Evolutionary conservation across 371 early-diverging fungal genomes (phyloP), one percentile per base, ranked within the genome.

Genomic region (Chytridiales sp.): DNA sequence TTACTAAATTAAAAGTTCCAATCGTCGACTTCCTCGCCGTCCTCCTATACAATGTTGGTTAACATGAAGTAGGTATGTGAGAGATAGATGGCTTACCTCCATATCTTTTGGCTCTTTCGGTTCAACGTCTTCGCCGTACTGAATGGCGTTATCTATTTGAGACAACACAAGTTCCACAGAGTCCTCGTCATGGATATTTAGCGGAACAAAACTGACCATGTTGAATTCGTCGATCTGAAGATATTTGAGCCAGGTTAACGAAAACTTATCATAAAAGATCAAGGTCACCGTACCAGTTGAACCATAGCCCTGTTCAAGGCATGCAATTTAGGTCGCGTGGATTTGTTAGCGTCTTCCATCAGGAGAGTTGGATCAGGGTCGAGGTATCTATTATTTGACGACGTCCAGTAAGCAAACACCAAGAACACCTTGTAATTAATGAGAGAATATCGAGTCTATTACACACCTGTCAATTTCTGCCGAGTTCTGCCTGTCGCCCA

Each of bases 71-170:
- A n/a, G n/a, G n/a, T n/a, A n/a, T n/a, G n/a, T n/a, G n/a, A n/a
- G n/a, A n/a, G n/a, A n/a, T n/a, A n/a, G n/a, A n/a, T n/a, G n/a
- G n/a, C n/a, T n/a, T n/a, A n/a, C 48, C 48, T 6, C 4, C 26
- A n/a, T n/a, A n/a, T n/a, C 74, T 30, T 67, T 67, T 15, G 74
- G 70, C 47, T 87, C 94, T 75, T 88, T 89, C 24, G 95, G 94
- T 62, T 98, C 98, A 35, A 86, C 75, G 71, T 95, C 98, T 77
- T 99, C 99, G 31, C 94, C 97, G 73, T 89, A 95, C 74, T 99
- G 98, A 46, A 96, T 85, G 0, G 97, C 92, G 66, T 91, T 88
- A 74, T 99, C 99, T 6, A 96, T 87, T 50, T 89, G 89, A 17
- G 87, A 86, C 27, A 98, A 73, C 6, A 98, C 79, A 31, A 86